Percentiles rank a stretch among this genome's conserved stretches.
phyloP scores from a whole-genome alignment of 2,329 filamentous ascomycete genomes.

The Hymenoscyphus infarciens region DNA sequence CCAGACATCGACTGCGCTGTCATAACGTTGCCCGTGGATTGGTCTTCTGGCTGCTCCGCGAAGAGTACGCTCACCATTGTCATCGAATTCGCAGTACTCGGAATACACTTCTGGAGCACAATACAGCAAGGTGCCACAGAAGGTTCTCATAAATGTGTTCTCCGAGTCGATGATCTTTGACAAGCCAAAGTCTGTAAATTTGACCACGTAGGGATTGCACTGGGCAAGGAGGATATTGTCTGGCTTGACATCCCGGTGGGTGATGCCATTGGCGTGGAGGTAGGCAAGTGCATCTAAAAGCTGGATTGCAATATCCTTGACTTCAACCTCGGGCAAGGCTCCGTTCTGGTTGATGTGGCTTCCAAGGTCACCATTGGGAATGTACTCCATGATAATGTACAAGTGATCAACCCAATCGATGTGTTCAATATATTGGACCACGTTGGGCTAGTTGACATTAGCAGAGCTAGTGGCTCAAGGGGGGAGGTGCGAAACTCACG shows the following conservation, averaged over 20 bases:
- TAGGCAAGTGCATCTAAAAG: conserved; percentile 81
- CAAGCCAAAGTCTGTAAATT: conserved; percentile 92
- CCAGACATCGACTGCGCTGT: conserved; percentile 93
- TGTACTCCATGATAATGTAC: conserved; percentile 96
- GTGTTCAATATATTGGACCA: conserved; percentile 88
- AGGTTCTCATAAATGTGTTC: conserved; percentile 90
- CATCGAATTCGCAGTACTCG: conserved; percentile 64
- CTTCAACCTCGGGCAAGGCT: conserved; percentile 62
- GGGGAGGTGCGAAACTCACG: conserved; percentile 48
- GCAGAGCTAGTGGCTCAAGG: conserved; percentile 10
- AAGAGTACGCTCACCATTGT: conserved; percentile 54
- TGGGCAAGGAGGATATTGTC: conserved; percentile 90
- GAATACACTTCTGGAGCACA: conserved; percentile 96
- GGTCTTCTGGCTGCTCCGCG: conserved; percentile 31
- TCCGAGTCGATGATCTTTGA: conserved; percentile 91
- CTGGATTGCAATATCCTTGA: conserved; percentile 70
- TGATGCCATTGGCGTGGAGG: conserved; percentile 83
- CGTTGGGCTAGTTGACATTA: conserved; percentile 60
- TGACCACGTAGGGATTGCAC: conserved; percentile 71
- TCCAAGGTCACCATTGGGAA: conserved; percentile 78
- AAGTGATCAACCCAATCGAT: conserved; percentile 76
- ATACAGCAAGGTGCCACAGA: conserved; percentile 93
- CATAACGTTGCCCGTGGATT: conserved; percentile 62
- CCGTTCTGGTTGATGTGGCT: conserved; percentile 62
- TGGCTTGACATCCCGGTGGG: conserved; percentile 97